phyloP scores from a whole-genome alignment of 108 stramenopile genomes.

The Asterionellopsis glacialis region DNA sequence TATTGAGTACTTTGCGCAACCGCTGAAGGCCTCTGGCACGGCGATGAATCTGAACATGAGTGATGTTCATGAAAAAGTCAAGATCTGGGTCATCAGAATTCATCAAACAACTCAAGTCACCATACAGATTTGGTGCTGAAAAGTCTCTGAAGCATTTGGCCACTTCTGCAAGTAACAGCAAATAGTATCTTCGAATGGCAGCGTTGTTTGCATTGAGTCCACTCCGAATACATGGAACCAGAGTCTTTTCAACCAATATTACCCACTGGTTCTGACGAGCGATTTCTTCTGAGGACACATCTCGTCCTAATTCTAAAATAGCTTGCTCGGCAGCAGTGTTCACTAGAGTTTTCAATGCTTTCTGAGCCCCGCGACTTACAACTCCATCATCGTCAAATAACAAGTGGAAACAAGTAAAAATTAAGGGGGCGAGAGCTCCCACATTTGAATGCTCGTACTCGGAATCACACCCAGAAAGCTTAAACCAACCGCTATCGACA shows the following conservation, averaged over 20 bases:
- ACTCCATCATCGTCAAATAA: slow-evolving; percentile 75
- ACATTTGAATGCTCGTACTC: background rate
- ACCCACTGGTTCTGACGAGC: slow-evolving; percentile 31
- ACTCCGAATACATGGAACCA: slow-evolving; percentile 52
- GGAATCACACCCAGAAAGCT: slow-evolving; percentile 12
- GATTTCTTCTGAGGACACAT: slow-evolving; percentile 1
- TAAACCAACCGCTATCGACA: slow-evolving; percentile 29
- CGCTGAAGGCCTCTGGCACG: slow-evolving; percentile 75
- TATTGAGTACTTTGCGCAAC: slow-evolving; percentile 53
- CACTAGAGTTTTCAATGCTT: slow-evolving; percentile 63
- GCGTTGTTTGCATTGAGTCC: slow-evolving; percentile 45
- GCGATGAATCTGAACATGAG: slow-evolving; percentile 95
- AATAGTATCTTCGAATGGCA: slow-evolving; percentile 45
- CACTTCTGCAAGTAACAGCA: slow-evolving; percentile 62
- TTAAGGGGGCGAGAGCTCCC: slow-evolving; percentile 41
- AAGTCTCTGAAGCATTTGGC: slow-evolving; percentile 28
- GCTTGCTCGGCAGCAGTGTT: slow-evolving; percentile 27
- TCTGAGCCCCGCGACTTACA: slow-evolving; percentile 59
- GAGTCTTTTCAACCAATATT: slow-evolving; percentile 55
- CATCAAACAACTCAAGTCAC: slow-evolving; percentile 62
- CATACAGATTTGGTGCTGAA: slow-evolving; percentile 57
- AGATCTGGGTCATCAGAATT: slow-evolving; percentile 81
- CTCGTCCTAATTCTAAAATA: slow-evolving; percentile 4
- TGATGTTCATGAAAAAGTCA: slow-evolving; percentile 92
- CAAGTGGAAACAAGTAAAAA: slow-evolving; percentile 66